A percentile compares a stretch with the other conserved stretches of the same genome.
phyloP scores from a whole-genome alignment of 805 yeast genomes.

The Saccharomycopsis amapae region DNA sequence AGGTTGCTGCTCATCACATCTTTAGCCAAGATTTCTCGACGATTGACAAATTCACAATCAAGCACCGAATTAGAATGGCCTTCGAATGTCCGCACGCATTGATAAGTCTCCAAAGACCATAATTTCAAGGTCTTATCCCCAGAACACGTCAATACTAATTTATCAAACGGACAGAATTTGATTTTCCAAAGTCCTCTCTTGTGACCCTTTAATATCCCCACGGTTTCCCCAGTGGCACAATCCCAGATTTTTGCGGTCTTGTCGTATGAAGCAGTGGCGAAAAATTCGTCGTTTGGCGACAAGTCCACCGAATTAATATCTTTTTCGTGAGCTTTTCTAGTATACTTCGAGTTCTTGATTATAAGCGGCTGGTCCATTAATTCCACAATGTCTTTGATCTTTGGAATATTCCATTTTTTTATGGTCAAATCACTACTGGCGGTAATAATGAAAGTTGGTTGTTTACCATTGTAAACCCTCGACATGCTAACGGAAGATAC shows the following conservation, averaged over 20 bases:
- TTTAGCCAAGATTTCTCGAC: slow-evolving; percentile 53
- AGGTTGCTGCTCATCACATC: slow-evolving; percentile 5
- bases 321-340: slow-evolving; percentile 94
- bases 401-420: slow-evolving; percentile 76
- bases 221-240: slow-evolving; percentile 73
- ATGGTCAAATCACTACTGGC: slow-evolving; percentile 81
- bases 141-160: slow-evolving; percentile 71
- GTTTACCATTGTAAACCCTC: slow-evolving; percentile 34
- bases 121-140: slow-evolving; percentile 88
- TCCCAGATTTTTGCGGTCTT: slow-evolving; percentile 90
- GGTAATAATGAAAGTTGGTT: slow-evolving; percentile 69
- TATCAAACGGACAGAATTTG: slow-evolving; percentile 72
- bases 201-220: slow-evolving; percentile 83
- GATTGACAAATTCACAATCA: slow-evolving; percentile 61
- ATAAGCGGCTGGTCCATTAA: slow-evolving; percentile 17
- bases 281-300: slow-evolving; percentile 80
- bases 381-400: slow-evolving; percentile 23
- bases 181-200: slow-evolving; percentile 94
- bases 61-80: slow-evolving; percentile 93
- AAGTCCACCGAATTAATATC: slow-evolving; percentile 87
- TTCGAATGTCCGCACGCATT: slow-evolving; percentile 77
- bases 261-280: slow-evolving; percentile 94
- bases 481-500: slow-evolving; percentile 80
- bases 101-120: slow-evolving; percentile 78
- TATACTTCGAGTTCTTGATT: slow-evolving; percentile 48